Evolutionary conservation across 169 alveolate genomes (phyloP).

Genomic region (Theileria luwenshuni): DNA sequence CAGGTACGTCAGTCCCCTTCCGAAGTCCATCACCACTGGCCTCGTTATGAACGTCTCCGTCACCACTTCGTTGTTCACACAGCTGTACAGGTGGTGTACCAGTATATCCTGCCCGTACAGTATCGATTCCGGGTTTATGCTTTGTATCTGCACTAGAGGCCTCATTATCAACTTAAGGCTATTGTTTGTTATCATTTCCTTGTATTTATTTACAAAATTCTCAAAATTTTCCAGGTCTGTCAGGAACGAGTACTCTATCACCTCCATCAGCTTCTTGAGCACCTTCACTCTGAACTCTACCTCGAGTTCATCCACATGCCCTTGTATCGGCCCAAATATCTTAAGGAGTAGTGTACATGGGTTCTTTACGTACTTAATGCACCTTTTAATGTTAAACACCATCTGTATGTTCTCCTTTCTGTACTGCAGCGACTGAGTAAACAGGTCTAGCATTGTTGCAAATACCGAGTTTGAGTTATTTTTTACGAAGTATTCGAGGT

Average conservation of each 20-base stretch:
- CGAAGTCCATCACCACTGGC: conserved; percentile 14
- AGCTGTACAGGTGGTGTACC: conserved; percentile 19
- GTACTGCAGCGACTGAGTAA: conserved; percentile 11
- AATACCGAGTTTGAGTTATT: background rate
- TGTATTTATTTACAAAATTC: background rate
- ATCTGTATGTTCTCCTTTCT: background rate
- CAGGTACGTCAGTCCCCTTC: background rate
- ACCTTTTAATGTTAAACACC: background rate
- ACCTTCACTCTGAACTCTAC: background rate
- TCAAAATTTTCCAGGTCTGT: conserved; percentile 10
- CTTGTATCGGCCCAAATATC: background rate
- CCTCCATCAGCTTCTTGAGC: background rate
- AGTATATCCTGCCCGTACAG: conserved; percentile 5
- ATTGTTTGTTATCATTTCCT: background rate
- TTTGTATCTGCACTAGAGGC: conserved; percentile 32
- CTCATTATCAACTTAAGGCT: conserved; percentile 24
- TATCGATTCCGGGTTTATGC: conserved; percentile 5
- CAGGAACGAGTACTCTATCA: conserved; percentile 13
- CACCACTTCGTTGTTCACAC: conserved; percentile 16
- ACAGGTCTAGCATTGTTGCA: background rate
- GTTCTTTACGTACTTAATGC: conserved; percentile 5
- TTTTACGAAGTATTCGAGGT: background rate
- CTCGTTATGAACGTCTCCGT: conserved; percentile 9
- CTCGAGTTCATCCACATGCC: background rate
- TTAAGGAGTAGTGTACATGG: conserved; percentile 1